Conservation (phyloP, 257 asterid species). For the Solanum neorickii region DNA sequence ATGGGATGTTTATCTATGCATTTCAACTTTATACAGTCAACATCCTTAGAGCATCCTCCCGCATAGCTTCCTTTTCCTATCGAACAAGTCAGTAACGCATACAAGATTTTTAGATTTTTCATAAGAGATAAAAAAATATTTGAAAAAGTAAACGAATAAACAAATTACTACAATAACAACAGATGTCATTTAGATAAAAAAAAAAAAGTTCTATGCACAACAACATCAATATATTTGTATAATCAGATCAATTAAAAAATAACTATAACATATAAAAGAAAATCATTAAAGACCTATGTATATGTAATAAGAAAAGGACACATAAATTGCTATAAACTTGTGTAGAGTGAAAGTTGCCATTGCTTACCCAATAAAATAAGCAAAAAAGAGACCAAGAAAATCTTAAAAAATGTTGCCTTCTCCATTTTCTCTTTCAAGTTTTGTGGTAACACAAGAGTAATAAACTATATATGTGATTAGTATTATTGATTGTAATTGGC, state of each 20-base stretch:
- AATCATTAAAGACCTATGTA: too few relatives aligned
- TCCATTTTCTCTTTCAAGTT: not conserved
- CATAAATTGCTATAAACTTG: not conserved
- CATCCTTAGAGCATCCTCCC: not conserved
- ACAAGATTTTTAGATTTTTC: not conserved
- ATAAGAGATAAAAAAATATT: too few relatives aligned
- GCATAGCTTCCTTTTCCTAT: not conserved
- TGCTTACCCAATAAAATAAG: not conserved
- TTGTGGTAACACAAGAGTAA: not conserved
- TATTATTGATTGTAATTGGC: not conserved
- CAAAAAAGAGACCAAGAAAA: not conserved
- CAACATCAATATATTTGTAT: too few relatives aligned
- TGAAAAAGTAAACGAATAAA: not conserved
- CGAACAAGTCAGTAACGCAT: not conserved
- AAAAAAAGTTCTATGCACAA: not conserved
- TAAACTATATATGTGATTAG: not conserved
- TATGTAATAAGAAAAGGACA: not conserved
- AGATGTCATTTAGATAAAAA: too few relatives aligned
- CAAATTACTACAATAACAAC: not conserved
- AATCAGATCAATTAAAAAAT: too few relatives aligned
- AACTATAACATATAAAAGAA: too few relatives aligned
- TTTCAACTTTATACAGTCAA: not conserved
- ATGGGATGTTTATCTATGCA: not conserved
- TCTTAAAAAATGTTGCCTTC: not conserved
- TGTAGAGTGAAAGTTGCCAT: too few relatives aligned